Base-by-base conservation (phyloP, 2,329 filamentous ascomycete species). In the Talaromyces sp. region DNA sequence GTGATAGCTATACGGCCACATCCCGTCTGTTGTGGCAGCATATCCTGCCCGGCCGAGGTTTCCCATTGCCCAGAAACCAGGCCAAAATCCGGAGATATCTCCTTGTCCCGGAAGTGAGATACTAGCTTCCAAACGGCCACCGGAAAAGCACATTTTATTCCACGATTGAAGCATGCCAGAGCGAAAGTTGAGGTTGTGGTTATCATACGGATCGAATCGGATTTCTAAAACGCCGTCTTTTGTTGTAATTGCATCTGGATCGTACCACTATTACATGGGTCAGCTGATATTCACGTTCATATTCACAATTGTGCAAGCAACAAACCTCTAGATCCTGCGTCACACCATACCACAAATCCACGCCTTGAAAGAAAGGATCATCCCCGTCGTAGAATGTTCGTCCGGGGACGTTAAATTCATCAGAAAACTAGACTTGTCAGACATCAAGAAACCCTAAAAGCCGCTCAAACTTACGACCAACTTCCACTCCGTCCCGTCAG, bases 91-190 rank as follows among this genome's bases (percentile, higher is more conserved):
- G 60, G 85, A 81, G 14, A 85, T 82, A 65, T 89, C 86, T 53
- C 88, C 88, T 54, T 80, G 76, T 16, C 88, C 88, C 14, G 88
- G 88, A 5, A 91, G 78, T 4, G 88, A 90, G 58, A 90, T 85
- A 68, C 86, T 88, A 23, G 87, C 87, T 75, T 91, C 88, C 14
- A 91, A 70, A 55, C 87, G 83, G 3, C 88, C 88, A 34, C 87
- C 87, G 64, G 88, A 89, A 77, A 90, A 90, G 73, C 88, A 89
- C 60, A 90, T 71, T 70, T 89, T 85, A 72, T 90, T 90, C 88
- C 88, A 90, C 10, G 85, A 89, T 68, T 90, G 87, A 8, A 90
- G 66, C 88, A 90, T 90, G n/a, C 87, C 87, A 5, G 87, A 90
- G 57, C 88, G 82, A 69, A 87, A 90, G 63, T 88, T 81, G 27